Evolutionary conservation across 805 yeast species (phyloP).

Genomic region (Metschnikowia colocasiae): DNA sequence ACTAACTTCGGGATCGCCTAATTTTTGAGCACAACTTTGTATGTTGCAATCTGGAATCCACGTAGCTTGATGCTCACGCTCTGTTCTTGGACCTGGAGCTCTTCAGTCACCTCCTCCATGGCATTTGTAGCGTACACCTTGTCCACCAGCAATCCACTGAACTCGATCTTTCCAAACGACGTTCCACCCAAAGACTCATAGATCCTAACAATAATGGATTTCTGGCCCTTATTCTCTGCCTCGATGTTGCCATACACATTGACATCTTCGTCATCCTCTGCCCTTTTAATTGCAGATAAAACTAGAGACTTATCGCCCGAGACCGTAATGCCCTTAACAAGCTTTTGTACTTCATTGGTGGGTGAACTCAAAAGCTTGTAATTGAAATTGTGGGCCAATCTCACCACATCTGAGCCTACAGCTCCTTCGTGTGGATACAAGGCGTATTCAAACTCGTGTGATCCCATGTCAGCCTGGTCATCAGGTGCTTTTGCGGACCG

Average conservation of each 20-base stretch:
- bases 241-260: constrained; percentile 45
- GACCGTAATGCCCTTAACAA: constrained; percentile 18
- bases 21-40: constrained; percentile 41
- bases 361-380: constrained; percentile 35
- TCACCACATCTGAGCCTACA: constrained; percentile 60
- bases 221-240: constrained; percentile 39
- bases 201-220: constrained; percentile 59
- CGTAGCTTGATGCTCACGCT: constrained; percentile 47
- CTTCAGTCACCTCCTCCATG: constrained; percentile 51
- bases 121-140: constrained; percentile 55
- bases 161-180: constrained; percentile 48
- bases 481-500: constrained; percentile 95
- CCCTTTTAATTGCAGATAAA: constrained; percentile 76
- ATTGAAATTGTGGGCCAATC: constrained; percentile 77
- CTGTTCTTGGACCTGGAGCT: constrained; percentile 31
- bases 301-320: constrained; percentile 60
- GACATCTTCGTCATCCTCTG: constrained; percentile 72
- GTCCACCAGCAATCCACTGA: constrained; percentile 41
- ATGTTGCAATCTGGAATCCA: constrained; percentile 78
- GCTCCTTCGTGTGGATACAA: constrained; percentile 77
- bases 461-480: constrained; percentile 90
- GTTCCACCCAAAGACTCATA: constrained; percentile 89
- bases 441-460: constrained; percentile 78
- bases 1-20: background rate
- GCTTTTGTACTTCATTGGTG: constrained; percentile 9